phyloP scores from a whole-genome alignment of 2,329 filamentous ascomycete genomes.

The Alternaria arbusti region DNA sequence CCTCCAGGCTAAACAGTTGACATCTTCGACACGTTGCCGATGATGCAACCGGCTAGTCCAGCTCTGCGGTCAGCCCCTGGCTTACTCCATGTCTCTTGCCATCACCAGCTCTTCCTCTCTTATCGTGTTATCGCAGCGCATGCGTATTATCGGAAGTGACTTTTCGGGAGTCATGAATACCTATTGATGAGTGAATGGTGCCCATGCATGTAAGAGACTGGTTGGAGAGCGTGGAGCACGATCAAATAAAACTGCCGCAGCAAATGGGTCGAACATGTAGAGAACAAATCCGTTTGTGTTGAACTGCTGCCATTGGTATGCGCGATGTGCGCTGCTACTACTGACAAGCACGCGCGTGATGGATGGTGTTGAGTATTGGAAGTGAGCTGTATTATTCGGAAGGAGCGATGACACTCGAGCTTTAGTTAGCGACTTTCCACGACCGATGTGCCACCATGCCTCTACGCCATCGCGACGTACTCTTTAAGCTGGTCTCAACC shows the following conservation, averaged over 20 bases:
- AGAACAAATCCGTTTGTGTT: background rate
- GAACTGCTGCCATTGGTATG: background rate
- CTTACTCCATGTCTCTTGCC: background rate
- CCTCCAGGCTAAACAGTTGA: background rate
- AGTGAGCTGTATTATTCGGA: background rate
- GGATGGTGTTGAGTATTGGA: background rate
- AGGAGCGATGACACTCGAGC: background rate
- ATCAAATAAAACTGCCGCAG: no score
- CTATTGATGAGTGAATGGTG: background rate
- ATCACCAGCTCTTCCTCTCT: background rate
- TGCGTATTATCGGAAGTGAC: background rate
- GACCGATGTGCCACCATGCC: background rate
- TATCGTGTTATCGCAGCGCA: background rate
- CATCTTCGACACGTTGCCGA: background rate
- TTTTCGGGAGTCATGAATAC: background rate
- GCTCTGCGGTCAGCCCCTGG: background rate
- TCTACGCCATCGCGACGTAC: background rate
- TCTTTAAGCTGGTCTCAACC: background rate
- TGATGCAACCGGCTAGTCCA: background rate
- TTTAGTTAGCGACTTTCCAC: background rate
- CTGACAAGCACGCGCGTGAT: background rate
- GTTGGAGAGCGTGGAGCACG: background rate
- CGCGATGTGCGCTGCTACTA: background rate
- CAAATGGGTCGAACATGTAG: no score
- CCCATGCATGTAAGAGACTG: background rate